A percentile compares a stretch with the other conserved stretches of the same genome.
These are phyloP conservation scores for Phytophthora fragariaefolia DNA, from an alignment of 352 stramenopile species.

Conservation along the genomic window DNA sequence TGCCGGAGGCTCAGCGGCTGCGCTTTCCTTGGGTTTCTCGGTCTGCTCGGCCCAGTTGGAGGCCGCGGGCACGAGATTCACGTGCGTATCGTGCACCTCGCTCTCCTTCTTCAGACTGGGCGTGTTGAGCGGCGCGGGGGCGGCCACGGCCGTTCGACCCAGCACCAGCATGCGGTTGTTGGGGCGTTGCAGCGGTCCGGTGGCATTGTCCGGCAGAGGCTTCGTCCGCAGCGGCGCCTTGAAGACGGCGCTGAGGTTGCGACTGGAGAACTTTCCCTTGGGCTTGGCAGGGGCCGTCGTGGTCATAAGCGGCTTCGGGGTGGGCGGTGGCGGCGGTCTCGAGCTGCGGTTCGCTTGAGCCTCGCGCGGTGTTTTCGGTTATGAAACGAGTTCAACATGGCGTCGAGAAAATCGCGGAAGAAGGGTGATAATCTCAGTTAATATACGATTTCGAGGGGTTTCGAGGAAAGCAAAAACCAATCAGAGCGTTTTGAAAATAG, in stretches of 20 bases:
- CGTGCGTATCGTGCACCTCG: conserved; percentile 47
- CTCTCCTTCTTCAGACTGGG: conserved; percentile 74
- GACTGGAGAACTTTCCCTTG: conserved; percentile 77
- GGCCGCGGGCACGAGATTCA: conserved; percentile 45
- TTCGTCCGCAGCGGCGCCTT: conserved; percentile 57
- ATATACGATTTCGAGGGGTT: no score
- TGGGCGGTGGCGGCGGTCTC: conserved; percentile 10
- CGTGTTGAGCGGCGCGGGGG: conserved; percentile 80
- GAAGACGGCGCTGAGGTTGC: conserved; percentile 76
- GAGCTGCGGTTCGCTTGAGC: conserved; percentile 29
- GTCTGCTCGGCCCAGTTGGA: conserved; percentile 49
- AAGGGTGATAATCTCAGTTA: conserved; percentile 5
- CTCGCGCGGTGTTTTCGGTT: conserved; percentile 27
- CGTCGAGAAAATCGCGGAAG: conserved; percentile 12
- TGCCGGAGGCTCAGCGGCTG: neutral
- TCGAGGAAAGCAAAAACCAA: neutral
- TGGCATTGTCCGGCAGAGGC: conserved; percentile 37
- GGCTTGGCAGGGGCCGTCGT: conserved; percentile 43
- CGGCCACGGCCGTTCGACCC: conserved; percentile 34
- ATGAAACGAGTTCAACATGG: conserved; percentile 29
- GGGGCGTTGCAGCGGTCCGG: conserved; percentile 23
- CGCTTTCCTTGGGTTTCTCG: conserved; percentile 8
- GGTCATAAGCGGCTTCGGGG: conserved; percentile 44
- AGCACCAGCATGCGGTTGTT: conserved; percentile 68
- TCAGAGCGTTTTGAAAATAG: neutral